Evolutionary conservation across 345 rosid species (phyloP).

Genomic region (Hibiscus trionum): DNA sequence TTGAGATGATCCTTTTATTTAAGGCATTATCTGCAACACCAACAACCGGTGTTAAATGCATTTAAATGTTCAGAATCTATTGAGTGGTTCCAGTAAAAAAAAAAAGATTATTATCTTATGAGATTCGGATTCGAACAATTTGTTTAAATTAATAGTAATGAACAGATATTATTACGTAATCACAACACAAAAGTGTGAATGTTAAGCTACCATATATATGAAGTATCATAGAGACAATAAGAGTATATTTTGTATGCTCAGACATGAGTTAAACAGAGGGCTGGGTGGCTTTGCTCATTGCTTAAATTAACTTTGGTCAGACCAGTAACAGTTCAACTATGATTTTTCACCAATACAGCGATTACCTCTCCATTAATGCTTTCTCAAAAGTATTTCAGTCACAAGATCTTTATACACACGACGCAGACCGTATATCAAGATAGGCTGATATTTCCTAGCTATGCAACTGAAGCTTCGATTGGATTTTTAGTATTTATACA

Average conservation of each 20-base stretch:
- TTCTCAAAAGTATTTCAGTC: not conserved
- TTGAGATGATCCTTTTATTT: too few species aligned
- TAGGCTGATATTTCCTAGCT: conserved; percentile 1
- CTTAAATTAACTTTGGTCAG: not conserved
- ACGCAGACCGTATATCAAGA: not conserved
- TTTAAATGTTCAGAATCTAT: too few species aligned
- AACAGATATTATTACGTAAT: too few species aligned
- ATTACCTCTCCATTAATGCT: not conserved
- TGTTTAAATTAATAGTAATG: too few species aligned
- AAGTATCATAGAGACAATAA: not conserved
- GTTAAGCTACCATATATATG: too few species aligned
- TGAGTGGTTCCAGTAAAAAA: too few species aligned
- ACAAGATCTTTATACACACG: not conserved
- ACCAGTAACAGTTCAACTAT: not conserved
- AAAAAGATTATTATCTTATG: too few species aligned
- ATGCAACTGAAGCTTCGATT: not conserved
- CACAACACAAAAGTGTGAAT: too few species aligned
- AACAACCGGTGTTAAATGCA: too few species aligned
- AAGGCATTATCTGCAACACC: too few species aligned
- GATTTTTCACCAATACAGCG: not conserved
- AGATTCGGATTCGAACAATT: too few species aligned
- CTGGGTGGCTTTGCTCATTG: not conserved
- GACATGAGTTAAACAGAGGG: not conserved
- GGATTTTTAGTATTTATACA: not conserved
- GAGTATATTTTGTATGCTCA: not conserved